Base-by-base conservation (phyloP, 495 filamentous ascomycete species). In the Chaetomidium leptoderma region DNA sequence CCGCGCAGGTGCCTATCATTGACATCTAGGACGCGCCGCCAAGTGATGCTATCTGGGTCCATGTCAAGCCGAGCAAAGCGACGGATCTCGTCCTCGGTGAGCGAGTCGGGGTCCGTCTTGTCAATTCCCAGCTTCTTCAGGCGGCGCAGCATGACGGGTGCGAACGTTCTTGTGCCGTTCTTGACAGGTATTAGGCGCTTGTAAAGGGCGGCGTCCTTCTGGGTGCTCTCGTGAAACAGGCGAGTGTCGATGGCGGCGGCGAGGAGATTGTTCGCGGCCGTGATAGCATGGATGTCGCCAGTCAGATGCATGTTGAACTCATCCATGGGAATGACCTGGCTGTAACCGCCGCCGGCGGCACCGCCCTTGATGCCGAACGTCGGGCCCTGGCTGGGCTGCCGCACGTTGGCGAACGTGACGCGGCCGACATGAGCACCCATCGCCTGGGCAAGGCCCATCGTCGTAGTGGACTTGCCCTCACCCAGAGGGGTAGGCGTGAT, bases 341-440 rank as follows among this genome's bases (percentile, higher is more conserved):
- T 95, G 78, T 96, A 98, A 16, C 93, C 93, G 62, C 93, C 93
- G 66, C 93, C 93, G 55, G 93, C 93, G 51, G 93, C 93, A 60
- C 93, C 93, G 43, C 93, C 93, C 76, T 98, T 98, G 79, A 98
- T 97, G 66, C 93, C 93, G 67, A 98, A 98, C 0, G 93, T 98
- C 50, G 93, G 93, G 10, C 93, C 93, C 77, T 97, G 93, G 66
- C 89, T 95, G 29, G 93, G 93, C 74, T 98, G 93, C 46, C 93
- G 84, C 50, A 98, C 93, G 64, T 98, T 98, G 71, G 93, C 92
- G 66, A 98, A 97, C 13, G 84, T 86, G 63, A 98, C 81, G 29
- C 88, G 86, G 58, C 86, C 86, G 60, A 98, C 74, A 61, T 97
- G 92, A 48, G 86, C 92, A 40, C 90, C 90, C 37, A 98, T 79